These are phyloP conservation scores for Teunomyces gatunensis DNA, from an alignment of 805 yeast species.

Conservation along the genomic window DNA sequence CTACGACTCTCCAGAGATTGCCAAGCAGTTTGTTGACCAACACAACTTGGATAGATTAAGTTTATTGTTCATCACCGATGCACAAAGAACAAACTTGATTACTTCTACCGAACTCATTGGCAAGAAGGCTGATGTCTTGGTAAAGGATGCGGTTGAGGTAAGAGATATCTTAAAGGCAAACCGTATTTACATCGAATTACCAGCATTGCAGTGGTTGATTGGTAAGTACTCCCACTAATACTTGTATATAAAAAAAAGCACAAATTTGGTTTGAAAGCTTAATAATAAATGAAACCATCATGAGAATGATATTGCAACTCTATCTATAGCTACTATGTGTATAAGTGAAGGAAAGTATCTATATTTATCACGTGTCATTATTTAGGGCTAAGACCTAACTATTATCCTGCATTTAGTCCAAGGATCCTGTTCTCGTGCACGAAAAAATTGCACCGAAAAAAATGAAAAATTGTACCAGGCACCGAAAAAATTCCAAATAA, in stretches of 20 bases:
- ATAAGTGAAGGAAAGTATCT: neutral
- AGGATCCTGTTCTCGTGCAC: neutral
- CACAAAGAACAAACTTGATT: constrained; percentile 57
- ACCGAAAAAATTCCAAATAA: constrained; percentile 9
- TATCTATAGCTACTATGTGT: neutral
- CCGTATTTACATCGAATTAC: constrained; percentile 67
- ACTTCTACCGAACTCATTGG: constrained; percentile 53
- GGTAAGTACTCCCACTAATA: constrained; percentile 24
- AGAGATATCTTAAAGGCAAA: constrained; percentile 81
- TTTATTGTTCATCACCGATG: constrained; percentile 67
- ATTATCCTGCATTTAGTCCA: neutral
- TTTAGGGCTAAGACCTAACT: constrained; percentile 9
- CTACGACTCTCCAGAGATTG: constrained; percentile 42
- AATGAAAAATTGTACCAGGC: constrained; percentile 3
- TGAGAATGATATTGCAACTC: neutral
- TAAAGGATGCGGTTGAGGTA: constrained; percentile 77
- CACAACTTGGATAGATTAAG: constrained; percentile 52
- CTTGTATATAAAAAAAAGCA: constrained; percentile 16
- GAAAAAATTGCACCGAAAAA: constrained; percentile 4
- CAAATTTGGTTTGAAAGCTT: neutral
- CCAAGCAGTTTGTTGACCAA: constrained; percentile 47
- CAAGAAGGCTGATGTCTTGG: constrained; percentile 58
- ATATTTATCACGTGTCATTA: constrained; percentile 6
- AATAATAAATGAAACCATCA: constrained; percentile 1
- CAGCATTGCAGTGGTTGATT: constrained; percentile 63